phyloP scores from a whole-genome alignment of 2,329 filamentous ascomycete species.

The Xylaria hypoxylon region DNA sequence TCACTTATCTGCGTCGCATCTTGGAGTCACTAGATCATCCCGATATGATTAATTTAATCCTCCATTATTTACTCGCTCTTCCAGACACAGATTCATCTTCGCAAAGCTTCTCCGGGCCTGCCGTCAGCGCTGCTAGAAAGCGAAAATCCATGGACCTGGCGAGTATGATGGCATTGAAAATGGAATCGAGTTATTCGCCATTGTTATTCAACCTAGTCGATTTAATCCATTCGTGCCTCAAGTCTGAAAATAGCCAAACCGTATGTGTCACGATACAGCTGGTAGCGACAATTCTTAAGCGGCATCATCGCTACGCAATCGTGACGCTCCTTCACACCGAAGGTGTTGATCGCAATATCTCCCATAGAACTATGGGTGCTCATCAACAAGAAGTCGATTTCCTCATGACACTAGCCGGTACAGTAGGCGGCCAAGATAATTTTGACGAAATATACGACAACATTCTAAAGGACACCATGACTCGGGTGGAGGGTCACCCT shows the following conservation, averaged over 20 bases:
- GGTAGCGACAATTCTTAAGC: constrained; percentile 84
- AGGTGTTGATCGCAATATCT: constrained; percentile 63
- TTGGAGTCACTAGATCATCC: constrained; percentile 92
- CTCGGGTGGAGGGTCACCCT: constrained; percentile 76
- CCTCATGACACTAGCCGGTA: constrained; percentile 75
- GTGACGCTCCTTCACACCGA: constrained; percentile 79
- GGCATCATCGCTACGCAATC: constrained; percentile 88
- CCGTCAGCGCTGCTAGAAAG: constrained; percentile 77
- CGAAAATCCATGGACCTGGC: constrained; percentile 91
- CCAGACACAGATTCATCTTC: constrained; percentile 65
- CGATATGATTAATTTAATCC: constrained; percentile 92
- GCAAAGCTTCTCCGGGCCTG: constrained; percentile 58
- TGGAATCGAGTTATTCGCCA: constrained; percentile 80
- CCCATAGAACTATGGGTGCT: constrained; percentile 75
- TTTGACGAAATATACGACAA: constrained; percentile 79
- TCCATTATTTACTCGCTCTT: constrained; percentile 90
- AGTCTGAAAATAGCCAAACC: constrained; percentile 87
- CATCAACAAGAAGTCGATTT: constrained; percentile 80
- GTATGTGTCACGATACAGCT: constrained; percentile 90
- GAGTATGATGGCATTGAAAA: constrained; percentile 79
- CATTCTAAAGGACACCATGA: constrained; percentile 77
- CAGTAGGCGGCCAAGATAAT: constrained; percentile 74
- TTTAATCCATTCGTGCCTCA: constrained; percentile 84
- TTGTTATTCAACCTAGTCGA: constrained; percentile 94
- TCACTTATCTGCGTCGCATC: constrained; percentile 92